Conservation (phyloP, 257 asterid species). For the Ligustrum vulgare region DNA sequence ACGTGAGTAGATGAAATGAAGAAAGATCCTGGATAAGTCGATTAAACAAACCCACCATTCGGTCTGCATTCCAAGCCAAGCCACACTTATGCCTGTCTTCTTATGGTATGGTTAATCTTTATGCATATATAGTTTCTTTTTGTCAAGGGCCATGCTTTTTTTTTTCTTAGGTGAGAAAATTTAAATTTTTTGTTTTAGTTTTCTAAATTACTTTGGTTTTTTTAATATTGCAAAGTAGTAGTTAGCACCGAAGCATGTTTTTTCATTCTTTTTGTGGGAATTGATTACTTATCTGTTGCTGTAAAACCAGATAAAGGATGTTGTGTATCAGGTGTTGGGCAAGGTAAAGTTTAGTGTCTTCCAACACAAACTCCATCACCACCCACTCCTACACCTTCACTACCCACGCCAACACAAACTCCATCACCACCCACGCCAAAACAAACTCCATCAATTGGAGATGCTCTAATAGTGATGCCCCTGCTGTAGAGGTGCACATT, state of each 20-base stretch:
- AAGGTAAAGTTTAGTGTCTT: conserved; percentile 19
- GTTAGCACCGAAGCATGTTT: background rate
- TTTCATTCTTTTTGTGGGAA: conserved; percentile 20
- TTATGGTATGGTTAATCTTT: background rate
- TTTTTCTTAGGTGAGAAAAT: too few species aligned
- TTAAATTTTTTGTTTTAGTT: background rate
- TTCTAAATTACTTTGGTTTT: background rate
- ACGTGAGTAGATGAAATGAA: background rate
- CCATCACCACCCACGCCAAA: background rate
- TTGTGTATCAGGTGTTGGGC: conserved; percentile 24
- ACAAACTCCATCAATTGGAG: too few species aligned
- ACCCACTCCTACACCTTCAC: conserved; percentile 2
- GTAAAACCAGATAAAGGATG: background rate
- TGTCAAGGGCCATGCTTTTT: background rate
- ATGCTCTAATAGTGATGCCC: too few species aligned
- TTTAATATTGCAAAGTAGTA: background rate
- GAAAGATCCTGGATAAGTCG: background rate
- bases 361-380: conserved; percentile 7
- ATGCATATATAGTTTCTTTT: background rate
- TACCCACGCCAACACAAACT: background rate
- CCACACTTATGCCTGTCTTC: too few species aligned
- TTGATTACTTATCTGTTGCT: conserved; percentile 37
- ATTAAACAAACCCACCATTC: too few species aligned
- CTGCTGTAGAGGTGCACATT: too few species aligned
- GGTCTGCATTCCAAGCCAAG: too few species aligned